phyloP scores from a whole-genome alignment of 306 rosid genomes.

The Carpinus viminea region DNA sequence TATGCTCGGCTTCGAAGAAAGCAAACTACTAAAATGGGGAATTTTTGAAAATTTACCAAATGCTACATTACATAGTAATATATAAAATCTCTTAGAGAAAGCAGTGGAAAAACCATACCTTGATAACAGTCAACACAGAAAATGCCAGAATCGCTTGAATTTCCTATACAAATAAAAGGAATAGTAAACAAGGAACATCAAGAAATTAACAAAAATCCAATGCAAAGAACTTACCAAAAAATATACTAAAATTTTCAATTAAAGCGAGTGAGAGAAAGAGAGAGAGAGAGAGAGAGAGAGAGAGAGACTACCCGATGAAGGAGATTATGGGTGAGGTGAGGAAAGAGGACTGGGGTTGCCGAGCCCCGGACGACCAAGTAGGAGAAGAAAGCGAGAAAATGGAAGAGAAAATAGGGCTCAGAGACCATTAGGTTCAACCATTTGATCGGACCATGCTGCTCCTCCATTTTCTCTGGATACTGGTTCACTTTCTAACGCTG shows the following conservation, averaged over 20 bases:
- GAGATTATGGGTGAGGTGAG: conserved; percentile 43
- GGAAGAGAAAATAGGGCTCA: conserved; percentile 76
- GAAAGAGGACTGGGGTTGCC: conserved; percentile 42
- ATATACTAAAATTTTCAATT: background rate
- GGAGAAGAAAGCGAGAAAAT: conserved; percentile 79
- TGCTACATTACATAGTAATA: background rate
- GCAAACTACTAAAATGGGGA: background rate
- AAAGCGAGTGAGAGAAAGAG: conserved; percentile 9
- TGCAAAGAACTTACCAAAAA: background rate
- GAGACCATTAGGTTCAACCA: conserved; percentile 61
- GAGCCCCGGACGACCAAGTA: conserved; percentile 71
- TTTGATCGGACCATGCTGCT: conserved; percentile 37
- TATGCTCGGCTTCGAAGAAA: background rate
- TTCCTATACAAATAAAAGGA: conserved; percentile 45
- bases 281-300: conserved; percentile 26
- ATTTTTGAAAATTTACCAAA: background rate
- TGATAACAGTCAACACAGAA: conserved; percentile 52
- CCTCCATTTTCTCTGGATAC: conserved; percentile 37
- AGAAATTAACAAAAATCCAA: background rate
- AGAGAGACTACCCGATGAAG: conserved; percentile 56
- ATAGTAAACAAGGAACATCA: background rate
- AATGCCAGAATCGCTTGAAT: conserved; percentile 65
- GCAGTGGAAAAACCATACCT: conserved; percentile 43
- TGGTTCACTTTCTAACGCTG: background rate
- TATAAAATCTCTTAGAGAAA: background rate